These are phyloP conservation scores for Vigna angularis DNA, from an alignment of 306 rosid genomes.

Conservation along the genomic window DNA sequence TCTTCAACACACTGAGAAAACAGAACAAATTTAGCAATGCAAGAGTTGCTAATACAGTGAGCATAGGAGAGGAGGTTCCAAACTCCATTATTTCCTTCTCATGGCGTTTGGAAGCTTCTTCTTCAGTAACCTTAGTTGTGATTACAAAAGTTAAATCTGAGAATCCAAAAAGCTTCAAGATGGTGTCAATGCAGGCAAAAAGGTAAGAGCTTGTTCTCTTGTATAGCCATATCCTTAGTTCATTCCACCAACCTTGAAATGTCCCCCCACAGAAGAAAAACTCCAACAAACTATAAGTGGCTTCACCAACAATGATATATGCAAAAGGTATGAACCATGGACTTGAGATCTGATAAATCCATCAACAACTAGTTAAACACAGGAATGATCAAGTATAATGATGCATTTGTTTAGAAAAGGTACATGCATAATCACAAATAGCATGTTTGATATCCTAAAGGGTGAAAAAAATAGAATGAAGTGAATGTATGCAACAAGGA, in stretches of 20 bases:
- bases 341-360: conserved; percentile 65
- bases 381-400: neutral
- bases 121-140: conserved; percentile 71
- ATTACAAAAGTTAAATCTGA: conserved; percentile 59
- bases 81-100: conserved; percentile 86
- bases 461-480: no score
- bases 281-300: conserved; percentile 58
- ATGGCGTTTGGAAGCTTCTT: conserved; percentile 61
- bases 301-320: conserved; percentile 58
- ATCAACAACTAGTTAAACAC: conserved; percentile 25
- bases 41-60: conserved; percentile 64
- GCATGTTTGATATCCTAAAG: neutral
- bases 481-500: no score
- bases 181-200: conserved; percentile 64
- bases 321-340: conserved; percentile 84
- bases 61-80: conserved; percentile 77
- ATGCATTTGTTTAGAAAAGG: neutral
- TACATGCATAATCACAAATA: neutral
- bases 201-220: conserved; percentile 75
- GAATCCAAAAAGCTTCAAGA: conserved; percentile 57
- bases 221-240: conserved; percentile 78
- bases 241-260: conserved; percentile 87
- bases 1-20: conserved; percentile 56
- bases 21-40: conserved; percentile 71
- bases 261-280: conserved; percentile 73